These are phyloP conservation scores for Chytridium lagenaria DNA, from an alignment of 371 early-diverging fungal species.

Conservation along the genomic window DNA sequence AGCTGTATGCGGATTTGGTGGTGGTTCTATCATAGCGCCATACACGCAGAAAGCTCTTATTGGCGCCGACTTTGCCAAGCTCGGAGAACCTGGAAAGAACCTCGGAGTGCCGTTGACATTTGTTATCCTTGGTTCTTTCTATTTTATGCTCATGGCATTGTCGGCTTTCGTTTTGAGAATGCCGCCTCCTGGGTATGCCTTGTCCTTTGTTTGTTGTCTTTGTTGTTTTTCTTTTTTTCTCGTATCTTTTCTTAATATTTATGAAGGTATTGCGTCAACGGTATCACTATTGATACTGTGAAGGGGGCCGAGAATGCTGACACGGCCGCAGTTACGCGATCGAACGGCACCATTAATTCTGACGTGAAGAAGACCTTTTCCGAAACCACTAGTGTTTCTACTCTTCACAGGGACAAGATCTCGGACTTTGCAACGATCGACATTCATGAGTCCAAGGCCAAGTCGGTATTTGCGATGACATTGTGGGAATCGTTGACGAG, in stretches of 20 bases:
- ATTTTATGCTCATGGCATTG: slow-evolving; percentile 59
- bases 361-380: not conserved
- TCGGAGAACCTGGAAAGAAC: slow-evolving; percentile 23
- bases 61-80: slow-evolving; percentile 41
- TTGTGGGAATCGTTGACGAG: slow-evolving; percentile 59
- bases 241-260: too few relatives aligned
- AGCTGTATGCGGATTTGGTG: slow-evolving; percentile 75
- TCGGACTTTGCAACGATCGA: slow-evolving; percentile 16
- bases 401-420: not conserved
- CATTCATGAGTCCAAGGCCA: too few relatives aligned
- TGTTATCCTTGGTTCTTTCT: slow-evolving; percentile 60
- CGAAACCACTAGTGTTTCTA: not conserved
- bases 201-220: not conserved
- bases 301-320: slow-evolving; percentile 52
- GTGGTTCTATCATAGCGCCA: slow-evolving; percentile 67
- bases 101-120: slow-evolving; percentile 63
- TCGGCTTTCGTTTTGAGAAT: slow-evolving; percentile 62
- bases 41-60: slow-evolving; percentile 62
- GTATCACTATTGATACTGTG: slow-evolving; percentile 57
- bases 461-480: slow-evolving; percentile 40
- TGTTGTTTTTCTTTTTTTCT: too few relatives aligned
- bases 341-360: too few relatives aligned
- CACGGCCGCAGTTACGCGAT: too few relatives aligned
- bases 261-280: slow-evolving; percentile 55
- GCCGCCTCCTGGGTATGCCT: slow-evolving; percentile 63